Evolutionary conservation across 352 stramenopile genomes (phyloP), one percentile per base, ranked within the genome.

Genomic region (Globisporangium lucens): DNA sequence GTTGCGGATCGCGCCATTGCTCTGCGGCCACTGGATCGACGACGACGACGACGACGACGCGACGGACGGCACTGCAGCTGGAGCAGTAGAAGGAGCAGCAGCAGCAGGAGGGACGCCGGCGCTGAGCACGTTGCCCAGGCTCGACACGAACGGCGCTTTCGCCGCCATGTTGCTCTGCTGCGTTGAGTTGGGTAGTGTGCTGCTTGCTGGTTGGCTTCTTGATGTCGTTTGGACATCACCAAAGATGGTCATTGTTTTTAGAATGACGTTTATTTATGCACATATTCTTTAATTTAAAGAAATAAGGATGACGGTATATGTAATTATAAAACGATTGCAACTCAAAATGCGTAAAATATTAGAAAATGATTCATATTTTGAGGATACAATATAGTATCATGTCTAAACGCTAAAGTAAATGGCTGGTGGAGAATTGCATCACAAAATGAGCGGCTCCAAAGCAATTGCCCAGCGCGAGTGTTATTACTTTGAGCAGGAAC

Each of bases 71-170:
- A 6, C 30, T 5, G 30, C 30, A 33, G 30, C 30, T 33, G 30
- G 24, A 30, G 46, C 12, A 27, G 49, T 58, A 29, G 61, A 49
- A 17, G 59, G 24, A 13, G 55, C 1, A 46, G 59, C 27, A 20
- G 58, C n/a, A 56, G 33, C 33, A 9, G 58, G 61, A n/a, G 47
- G 27, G 17, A 52, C 61, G 13, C 22, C 33, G 12, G 10, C 66
- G 17, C 38, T 24, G 8, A 83, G 60, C 51, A 74, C 75, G 46
- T 71, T 71, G 52, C 78, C 76, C 38, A 86, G 56, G 59, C 72
- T 80, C 20, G 78, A 84, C 59, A 79, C 76, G 70, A 84, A 86
- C 41, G 78, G 64, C 33, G 74, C 65, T 33, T 64, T 69, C 10
- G 64, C 35, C 27, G 65, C 47, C 65, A 65, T 66, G 27, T 35